A percentile compares a stretch with the other conserved stretches of the same genome.
These are phyloP conservation scores for Tetrastigma voinierianum DNA, from an alignment of 164 flowering plant species.

Conservation along the genomic window DNA sequence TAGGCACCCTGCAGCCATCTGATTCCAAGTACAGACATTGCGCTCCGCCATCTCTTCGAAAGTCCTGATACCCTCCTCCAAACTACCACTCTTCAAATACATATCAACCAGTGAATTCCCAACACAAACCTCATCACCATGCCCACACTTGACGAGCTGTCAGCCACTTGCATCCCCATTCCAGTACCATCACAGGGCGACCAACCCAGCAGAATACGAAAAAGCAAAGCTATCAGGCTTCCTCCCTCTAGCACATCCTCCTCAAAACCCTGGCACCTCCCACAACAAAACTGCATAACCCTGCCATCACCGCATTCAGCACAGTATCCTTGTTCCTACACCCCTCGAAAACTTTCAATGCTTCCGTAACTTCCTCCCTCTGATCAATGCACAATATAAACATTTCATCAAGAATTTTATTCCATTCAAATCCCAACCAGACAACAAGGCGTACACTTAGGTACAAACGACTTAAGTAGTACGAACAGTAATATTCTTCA, in stretches of 20 bases:
- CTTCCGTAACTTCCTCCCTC: conserved; percentile 48
- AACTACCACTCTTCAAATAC: conserved; percentile 57
- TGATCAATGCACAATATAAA: conserved; percentile 52
- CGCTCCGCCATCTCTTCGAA: conserved; percentile 53
- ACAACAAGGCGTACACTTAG: conserved; percentile 44
- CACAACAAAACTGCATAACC: conserved; percentile 48
- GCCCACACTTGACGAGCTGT: conserved; percentile 61
- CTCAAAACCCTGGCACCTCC: conserved; percentile 50
- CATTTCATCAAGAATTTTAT: conserved; percentile 57
- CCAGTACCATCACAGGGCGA: conserved; percentile 35
- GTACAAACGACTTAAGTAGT: conserved; percentile 15
- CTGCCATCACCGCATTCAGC: conserved; percentile 75
- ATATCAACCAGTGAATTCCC: conserved; percentile 72
- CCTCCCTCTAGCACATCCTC: conserved; percentile 52
- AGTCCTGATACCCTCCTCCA: conserved; percentile 49
- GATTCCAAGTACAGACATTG: conserved; percentile 75
- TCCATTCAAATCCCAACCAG: conserved; percentile 50
- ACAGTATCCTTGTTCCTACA: conserved; percentile 49
- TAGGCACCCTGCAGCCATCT: conserved; percentile 71
- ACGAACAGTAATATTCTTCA: too few relatives aligned
- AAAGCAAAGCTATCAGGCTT: conserved; percentile 65
- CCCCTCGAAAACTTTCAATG: conserved; percentile 45
- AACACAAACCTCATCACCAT: conserved; percentile 62
- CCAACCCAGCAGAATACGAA: conserved; percentile 66
- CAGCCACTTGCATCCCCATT: conserved; percentile 70